Base-by-base conservation (phyloP, 805 yeast genomes). In the Metschnikowia chrysomelidarum region DNA sequence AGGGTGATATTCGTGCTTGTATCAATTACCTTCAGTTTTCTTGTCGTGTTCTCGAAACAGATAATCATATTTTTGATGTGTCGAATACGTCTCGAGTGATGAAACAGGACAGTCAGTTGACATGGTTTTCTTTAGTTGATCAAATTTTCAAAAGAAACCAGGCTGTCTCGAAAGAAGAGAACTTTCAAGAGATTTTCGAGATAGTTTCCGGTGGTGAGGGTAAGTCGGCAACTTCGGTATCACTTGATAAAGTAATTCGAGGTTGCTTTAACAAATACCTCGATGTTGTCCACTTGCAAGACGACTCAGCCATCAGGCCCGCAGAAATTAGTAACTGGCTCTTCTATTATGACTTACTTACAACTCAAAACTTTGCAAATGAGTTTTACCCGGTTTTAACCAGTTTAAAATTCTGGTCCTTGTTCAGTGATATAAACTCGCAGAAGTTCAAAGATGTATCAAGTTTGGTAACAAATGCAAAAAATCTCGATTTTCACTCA, bases 1-100 rank as follows among this genome's bases (percentile, higher is more conserved):
- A 85, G 44, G 86, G 86, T 25, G 98, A 91, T 60, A 69, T 93
- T 13, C 67, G 98, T 47, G 85, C 87, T 18, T 83, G 96, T 57
- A 67, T 91, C 24, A 91, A 91, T 52, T 75, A 80, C 49, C 56
- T 91, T 24, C 98, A 91, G 48, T 89, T 91, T 52, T 60, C 64
- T 14, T 47, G 53, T 16, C 50, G 47, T n/a, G 36, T 36, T 27
- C 44, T 48, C 16, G 53, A 44, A 18, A 15, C 38, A 1, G 43
- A 35, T 26, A 19, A 33, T 14, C 38, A 40, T 30, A 18, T 29
- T 16, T 19, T 36, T 5, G 21, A 11, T 3, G 13, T 38, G 7
- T 38, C 14, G 11, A 23, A 19, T 4, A 26, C 43, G 17, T 25
- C 15, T 7, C 19, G 13, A 11, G 9, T 50, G 1, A 41, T 40